phyloP scores from a whole-genome alignment of 768 basidiomycete species.

The Cystofilobasidium capitatum region DNA sequence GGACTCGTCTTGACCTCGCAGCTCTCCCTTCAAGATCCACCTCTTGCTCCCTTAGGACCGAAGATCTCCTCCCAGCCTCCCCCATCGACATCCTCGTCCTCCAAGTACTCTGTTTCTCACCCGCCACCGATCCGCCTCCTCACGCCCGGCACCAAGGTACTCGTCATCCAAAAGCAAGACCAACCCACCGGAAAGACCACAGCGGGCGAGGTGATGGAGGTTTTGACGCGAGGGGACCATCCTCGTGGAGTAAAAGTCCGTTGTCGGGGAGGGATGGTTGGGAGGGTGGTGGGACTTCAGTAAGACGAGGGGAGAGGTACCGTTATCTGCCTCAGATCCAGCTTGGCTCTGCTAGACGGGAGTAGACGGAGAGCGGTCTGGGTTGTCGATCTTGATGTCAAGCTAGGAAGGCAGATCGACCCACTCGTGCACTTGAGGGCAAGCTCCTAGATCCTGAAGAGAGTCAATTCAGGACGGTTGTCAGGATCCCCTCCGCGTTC shows the following conservation, averaged over 20 bases:
- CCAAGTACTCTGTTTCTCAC: neutral
- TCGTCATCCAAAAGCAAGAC: conserved; percentile 23
- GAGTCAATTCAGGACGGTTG: neutral
- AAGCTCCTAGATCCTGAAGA: neutral
- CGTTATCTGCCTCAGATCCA: neutral
- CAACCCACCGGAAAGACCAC: conserved; percentile 21
- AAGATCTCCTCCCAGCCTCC: neutral
- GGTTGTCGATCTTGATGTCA: neutral
- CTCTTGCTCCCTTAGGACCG: neutral
- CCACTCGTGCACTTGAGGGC: neutral
- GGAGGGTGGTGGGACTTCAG: conserved; percentile 17
- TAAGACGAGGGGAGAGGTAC: neutral
- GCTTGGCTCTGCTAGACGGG: too few species aligned
- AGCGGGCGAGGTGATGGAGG: conserved; percentile 12
- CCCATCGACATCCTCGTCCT: neutral
- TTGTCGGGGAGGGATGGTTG: conserved; percentile 12
- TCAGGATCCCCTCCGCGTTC: neutral
- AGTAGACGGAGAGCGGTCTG: too few species aligned
- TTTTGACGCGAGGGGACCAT: conserved; percentile 23
- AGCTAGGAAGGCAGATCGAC: neutral
- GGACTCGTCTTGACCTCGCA: neutral
- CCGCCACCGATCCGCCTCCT: conserved; percentile 18
- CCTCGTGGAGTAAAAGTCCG: conserved; percentile 22
- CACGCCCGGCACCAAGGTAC: conserved; percentile 5
- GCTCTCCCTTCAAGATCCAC: conserved; percentile 12